Base-by-base conservation (phyloP, 2,329 filamentous ascomycete genomes). In the Metarhizium anisopliae region DNA sequence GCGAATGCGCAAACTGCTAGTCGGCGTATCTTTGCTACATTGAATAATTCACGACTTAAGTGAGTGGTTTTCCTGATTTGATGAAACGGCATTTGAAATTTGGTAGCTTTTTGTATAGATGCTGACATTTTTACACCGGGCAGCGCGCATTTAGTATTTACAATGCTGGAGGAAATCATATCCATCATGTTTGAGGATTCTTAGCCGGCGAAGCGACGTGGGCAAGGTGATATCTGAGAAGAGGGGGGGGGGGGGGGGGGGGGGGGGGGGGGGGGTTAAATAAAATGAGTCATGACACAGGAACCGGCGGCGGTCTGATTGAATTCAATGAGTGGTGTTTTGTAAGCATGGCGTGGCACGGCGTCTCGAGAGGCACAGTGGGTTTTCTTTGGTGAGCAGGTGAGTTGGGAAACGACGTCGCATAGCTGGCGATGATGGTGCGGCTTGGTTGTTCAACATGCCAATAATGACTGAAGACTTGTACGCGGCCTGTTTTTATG, bases 31-130 rank as follows among this genome's bases (percentile, higher is more conserved):
- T 90, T 95, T 74, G 92, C 91, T 10, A 91, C 89, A 50, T 76
- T 97, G 62, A 99, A 99, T 70, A 99, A 97, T 72, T 80, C 84
- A 57, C 80, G 90, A 60, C 76, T 99, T 62, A 96, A 97, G 88
- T 92, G 74, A 77, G 86, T 49, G 30, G 16, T 6, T 6, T 29
- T 49, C 7, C 4, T 11, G 20, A 6, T 8, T 14, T 49, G 45
- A 20, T 16, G 42, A 18, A 20, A 16, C 6, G 3, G 11, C 2
- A 45, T 45, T 20, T 8, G 4, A 20, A 16, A 10, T 18, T 45
- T 45, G 42, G 6, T 18, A n/a, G 40, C 16, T 45, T 16, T 16
- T 20, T 7, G 14, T 18, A 8, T 50, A 16, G 8, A 35, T 47
- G 57, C 66, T 61, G 57, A 64, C 56, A n/a, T n/a, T 14, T 30